phyloP scores from a whole-genome alignment of 345 rosid species.

The Linum usitatissimum region DNA sequence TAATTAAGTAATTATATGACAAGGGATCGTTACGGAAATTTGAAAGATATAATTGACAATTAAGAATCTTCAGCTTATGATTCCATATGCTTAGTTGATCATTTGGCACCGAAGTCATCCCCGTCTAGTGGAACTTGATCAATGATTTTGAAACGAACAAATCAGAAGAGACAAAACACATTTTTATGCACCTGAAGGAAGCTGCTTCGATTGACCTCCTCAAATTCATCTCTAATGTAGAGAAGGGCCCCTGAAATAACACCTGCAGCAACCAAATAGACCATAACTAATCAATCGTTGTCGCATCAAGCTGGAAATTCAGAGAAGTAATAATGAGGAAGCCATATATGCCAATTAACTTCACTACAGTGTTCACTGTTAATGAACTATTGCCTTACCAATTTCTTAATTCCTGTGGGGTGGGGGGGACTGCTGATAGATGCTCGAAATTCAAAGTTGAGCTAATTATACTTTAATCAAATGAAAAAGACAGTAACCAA shows the following conservation, averaged over 20 bases:
- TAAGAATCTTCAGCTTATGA: background rate
- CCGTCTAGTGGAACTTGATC: background rate
- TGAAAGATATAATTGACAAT: background rate
- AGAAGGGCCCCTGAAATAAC: constrained; percentile 4
- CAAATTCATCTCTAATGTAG: constrained; percentile 1
- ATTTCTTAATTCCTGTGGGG: background rate
- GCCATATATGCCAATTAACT: background rate
- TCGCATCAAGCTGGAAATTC: background rate
- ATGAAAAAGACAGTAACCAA: background rate
- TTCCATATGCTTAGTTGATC: background rate
- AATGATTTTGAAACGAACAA: background rate
- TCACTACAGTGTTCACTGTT: background rate
- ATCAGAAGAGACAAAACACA: background rate
- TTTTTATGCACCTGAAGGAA: background rate
- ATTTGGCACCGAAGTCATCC: background rate
- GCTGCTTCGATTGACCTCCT: constrained; percentile 2
- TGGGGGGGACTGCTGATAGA: background rate
- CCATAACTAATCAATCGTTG: background rate
- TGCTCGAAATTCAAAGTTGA: background rate
- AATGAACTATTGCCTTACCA: background rate
- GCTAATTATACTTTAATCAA: background rate
- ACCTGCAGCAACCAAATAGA: constrained; percentile 2
- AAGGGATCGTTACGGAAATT: background rate
- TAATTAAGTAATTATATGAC: background rate
- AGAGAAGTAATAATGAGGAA: background rate